Base-by-base conservation (phyloP, 1,284 basidiomycete species). In the Tilletiaria anomala region DNA sequence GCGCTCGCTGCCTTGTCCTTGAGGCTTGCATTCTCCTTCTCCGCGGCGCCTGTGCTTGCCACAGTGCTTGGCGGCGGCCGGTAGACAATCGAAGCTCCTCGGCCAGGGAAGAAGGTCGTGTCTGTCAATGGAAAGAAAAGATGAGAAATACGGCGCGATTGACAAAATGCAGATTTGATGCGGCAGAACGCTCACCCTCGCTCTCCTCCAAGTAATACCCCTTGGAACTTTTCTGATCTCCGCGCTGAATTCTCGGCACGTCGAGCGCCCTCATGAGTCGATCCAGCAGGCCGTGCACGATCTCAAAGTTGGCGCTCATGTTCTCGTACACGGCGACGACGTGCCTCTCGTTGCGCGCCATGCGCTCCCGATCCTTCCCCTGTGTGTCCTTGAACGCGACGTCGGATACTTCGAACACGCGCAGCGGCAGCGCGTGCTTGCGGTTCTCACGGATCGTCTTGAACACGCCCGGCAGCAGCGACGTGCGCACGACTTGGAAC, bases 371-470 rank as follows among this genome's bases (percentile, higher is more conserved):
- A 33, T 61, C 59, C 23, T 37, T 24, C 3, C 6, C 15, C 24
- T 70, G 69, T 11, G 67, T 56, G 68, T 94, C 88, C 68, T 94
- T 91, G 70, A 89, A 76, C 18, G 85, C 87, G 32, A 97, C 77
- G 67, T 99, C 91, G 12, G 84, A 83, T 1, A 84, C 78, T 70
- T 99, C 91, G 63, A 97, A 99, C 43, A 94, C 77, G 53, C 80
- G 82, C 67, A 97, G 77, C 0, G 93, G 91, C 17, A 99, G 74
- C 1, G 91, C 70, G 53, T 94, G 86, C 50, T 86, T 84, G 42
- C 84, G 79, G 72, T 99, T 99, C 72, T 99, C 91, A 46, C 93
- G 80, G 32, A 94, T 74, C 5, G 89, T 93, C 72, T 99, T 99
- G 59, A 99, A 78, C 24, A 99, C 76, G 39, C 91, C 91, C 11